These are phyloP conservation scores for Nicotiana tomentosiformis DNA, from an alignment of 257 asterid genomes.

Conservation along the genomic window DNA sequence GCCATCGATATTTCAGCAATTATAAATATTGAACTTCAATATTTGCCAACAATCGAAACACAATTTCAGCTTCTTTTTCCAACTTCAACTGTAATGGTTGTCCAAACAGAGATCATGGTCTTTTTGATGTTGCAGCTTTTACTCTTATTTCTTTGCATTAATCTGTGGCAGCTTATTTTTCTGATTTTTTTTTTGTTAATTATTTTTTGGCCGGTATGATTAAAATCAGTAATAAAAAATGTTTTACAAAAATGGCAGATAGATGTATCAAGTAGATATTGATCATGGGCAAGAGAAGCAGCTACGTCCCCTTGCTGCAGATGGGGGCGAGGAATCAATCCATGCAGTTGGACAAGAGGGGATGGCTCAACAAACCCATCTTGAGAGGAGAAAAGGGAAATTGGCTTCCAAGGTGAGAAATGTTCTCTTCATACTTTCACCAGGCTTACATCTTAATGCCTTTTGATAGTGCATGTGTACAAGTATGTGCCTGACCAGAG, in stretches of 20 bases:
- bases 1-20: background rate
- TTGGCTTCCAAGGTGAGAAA: slow-evolving; percentile 40
- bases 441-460: background rate
- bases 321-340: slow-evolving; percentile 31
- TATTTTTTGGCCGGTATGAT: background rate
- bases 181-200: background rate
- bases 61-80: background rate
- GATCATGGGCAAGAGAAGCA: slow-evolving; percentile 39
- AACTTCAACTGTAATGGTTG: background rate
- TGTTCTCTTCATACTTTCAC: slow-evolving; percentile 1
- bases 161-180: background rate
- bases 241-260: slow-evolving; percentile 26
- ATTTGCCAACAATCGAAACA: background rate
- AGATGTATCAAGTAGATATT: slow-evolving; percentile 47
- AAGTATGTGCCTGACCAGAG: background rate
- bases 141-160: background rate
- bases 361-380: slow-evolving; percentile 20
- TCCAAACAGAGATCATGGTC: background rate
- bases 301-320: slow-evolving; percentile 25
- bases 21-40: background rate
- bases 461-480: background rate
- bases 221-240: background rate
- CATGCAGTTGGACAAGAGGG: slow-evolving; percentile 35
- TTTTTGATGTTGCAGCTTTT: background rate
- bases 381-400: slow-evolving; percentile 19